Base-by-base conservation (phyloP, 768 basidiomycete genomes). In the Mycena capillaripes region DNA sequence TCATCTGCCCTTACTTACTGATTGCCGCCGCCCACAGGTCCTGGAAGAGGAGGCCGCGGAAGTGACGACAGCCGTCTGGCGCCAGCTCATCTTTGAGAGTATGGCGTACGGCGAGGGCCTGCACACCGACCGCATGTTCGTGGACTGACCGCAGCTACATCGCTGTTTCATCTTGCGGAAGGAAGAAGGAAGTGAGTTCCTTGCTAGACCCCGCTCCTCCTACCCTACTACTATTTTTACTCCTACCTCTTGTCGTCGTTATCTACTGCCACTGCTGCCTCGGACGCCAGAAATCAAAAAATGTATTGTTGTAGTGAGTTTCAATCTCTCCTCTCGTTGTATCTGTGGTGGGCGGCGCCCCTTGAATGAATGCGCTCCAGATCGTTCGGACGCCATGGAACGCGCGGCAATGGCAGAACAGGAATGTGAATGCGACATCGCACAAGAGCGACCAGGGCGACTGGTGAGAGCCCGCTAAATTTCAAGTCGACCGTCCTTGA, bases 1-100 rank as follows among this genome's bases (percentile, higher is more conserved):
- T 46, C 55, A 50, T 7, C 38, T 34, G n/a, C 40, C n/a, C 58
- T 23, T 53, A 23, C 30, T 30, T 1, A 23, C 16, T 44, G 10
- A n/a, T n/a, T n/a, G n/a, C n/a, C n/a, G 17, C 30, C 27, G 27
- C 19, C 23, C 38, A 5, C 78, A 98, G 97, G 95, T 98, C 4
- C 86, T 98, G 40, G 96, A 96, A 79, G 97, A 97, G 81, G 97
- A 98, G 80, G 96, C 97, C 7, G 84, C 85, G 30, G 92, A 95
- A 71, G 89, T 97, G 69, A 86, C 90, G n/a, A 81, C 92, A 76
- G 88, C 87, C 71, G 86, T 98, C 57, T 98, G 97, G 97, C 90
- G 95, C 65, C 94, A 96, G 83, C 89, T 97, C 76, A 95, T 96
- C 60, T 97, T 97, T 79, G 97, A 98, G 86, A 96, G 95, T 78